Base-by-base conservation (phyloP, 2,329 filamentous ascomycete genomes). In the Lecanicillium sp. region DNA sequence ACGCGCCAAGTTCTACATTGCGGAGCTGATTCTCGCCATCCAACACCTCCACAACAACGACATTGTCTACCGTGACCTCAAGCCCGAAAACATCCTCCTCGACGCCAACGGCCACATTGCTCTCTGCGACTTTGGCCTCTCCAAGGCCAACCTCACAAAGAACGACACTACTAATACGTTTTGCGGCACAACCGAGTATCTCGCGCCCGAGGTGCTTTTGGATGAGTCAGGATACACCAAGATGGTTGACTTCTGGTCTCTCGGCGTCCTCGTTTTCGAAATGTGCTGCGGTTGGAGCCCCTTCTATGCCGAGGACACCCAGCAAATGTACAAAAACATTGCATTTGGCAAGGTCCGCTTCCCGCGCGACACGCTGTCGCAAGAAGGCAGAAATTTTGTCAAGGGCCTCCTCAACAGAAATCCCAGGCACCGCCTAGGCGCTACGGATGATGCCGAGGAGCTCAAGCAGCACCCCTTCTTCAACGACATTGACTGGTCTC, bases 311-410 rank as follows among this genome's bases (percentile, higher is more conserved):
- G 93, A 98, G 62, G 93, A 98, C 62, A 98, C 93, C 0, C 93
- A 98, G 68, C 93, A 98, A 67, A 98, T 98, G 93, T 98, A 98
- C 75, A 98, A 98, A 75, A 98, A 98, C 71, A 98, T 98, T 64
- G 93, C 93, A 0, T 98, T 98, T 62, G 93, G 93, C 63, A 98
- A 98, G 65, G 93, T 98, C 50, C 80, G 93, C 52, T 98, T 98
- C 66, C 93, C 93, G 7, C 81, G 90, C 55, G 93, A 98, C 66
- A 95, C 93, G 1, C 73, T 98, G 26, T 96, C 90, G 52, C 86
- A 90, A 33, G 93, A 98, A 67, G 93, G 93, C 51, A 82, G 93
- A 51, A 97, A 95, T 68, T 98, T 98, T 60, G 93, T 98, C 62
- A 98, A 98, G 74, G 93, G 93, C 17, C 72, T 98, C 53, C 79